Evolutionary conservation across 345 rosid species (phyloP).

Genomic region (Stellera chamaejasme): DNA sequence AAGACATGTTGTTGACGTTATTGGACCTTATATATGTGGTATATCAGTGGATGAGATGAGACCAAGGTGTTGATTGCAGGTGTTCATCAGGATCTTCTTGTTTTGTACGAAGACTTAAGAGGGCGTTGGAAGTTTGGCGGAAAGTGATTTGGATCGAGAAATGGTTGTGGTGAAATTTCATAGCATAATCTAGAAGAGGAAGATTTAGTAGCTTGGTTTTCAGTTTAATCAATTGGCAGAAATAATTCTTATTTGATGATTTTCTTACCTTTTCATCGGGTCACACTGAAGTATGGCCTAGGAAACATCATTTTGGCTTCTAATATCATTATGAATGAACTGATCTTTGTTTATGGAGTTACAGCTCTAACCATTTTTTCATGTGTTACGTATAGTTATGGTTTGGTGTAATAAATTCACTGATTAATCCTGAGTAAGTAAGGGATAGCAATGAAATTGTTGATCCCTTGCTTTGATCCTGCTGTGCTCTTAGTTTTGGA

Average conservation of each 20-base stretch:
- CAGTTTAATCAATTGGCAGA: too few species aligned
- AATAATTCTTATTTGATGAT: too few species aligned
- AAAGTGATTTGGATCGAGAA: too few species aligned
- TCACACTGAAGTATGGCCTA: too few species aligned
- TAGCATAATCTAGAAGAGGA: too few species aligned
- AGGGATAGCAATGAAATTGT: background rate
- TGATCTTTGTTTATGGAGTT: too few species aligned
- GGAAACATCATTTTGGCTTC: too few species aligned
- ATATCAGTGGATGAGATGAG: slow-evolving; percentile 51
- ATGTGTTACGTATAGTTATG: background rate
- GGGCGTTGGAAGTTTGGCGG: background rate
- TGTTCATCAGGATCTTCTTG: slow-evolving; percentile 8
- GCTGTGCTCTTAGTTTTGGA: background rate
- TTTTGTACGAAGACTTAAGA: background rate
- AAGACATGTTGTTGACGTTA: slow-evolving; percentile 73
- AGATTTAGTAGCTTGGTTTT: too few species aligned
- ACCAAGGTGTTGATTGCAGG: slow-evolving; percentile 60
- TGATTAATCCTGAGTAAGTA: background rate
- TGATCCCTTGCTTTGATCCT: background rate
- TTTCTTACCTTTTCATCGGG: too few species aligned
- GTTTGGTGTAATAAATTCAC: background rate
- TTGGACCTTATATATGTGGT: slow-evolving; percentile 60
- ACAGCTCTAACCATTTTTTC: too few species aligned
- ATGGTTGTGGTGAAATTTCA: too few species aligned
- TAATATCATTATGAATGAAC: too few species aligned